These are phyloP conservation scores for Amoebophrya sp. DNA, from an alignment of 169 alveolate species.

Conservation along the genomic window DNA sequence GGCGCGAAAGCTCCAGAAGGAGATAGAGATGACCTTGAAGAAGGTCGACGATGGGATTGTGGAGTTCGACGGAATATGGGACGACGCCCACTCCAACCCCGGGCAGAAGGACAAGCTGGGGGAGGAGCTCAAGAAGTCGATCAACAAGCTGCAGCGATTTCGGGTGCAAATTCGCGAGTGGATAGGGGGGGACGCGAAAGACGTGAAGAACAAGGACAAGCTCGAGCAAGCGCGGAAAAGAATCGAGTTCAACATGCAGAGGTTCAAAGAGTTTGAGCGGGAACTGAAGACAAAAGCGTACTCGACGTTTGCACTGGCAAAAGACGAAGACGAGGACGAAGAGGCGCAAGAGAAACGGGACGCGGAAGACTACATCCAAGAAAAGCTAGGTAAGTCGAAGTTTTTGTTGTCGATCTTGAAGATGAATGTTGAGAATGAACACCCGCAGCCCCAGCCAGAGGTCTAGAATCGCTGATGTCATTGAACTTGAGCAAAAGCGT, in stretches of 20 bases:
- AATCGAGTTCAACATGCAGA: constrained; percentile 11
- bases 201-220: constrained; percentile 12
- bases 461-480: too few species aligned
- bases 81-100: background rate
- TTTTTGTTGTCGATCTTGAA: too few species aligned
- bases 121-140: background rate
- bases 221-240: background rate
- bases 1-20: constrained; percentile 7
- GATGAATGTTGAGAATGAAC: background rate
- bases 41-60: constrained; percentile 10
- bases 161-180: background rate
- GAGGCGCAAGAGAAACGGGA: constrained; percentile 5
- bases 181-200: background rate
- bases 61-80: background rate
- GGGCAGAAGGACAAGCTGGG: background rate
- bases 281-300: background rate
- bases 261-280: constrained; percentile 10
- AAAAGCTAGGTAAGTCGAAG: background rate
- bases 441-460: too few species aligned
- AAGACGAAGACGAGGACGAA: background rate
- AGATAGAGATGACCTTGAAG: constrained; percentile 6
- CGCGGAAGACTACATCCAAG: background rate
- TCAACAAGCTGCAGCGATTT: constrained; percentile 12
- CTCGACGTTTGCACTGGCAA: background rate
- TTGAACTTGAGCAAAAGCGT: too few species aligned